Conservation (phyloP, 2,329 filamentous ascomycete genomes). For the Diaporthe vexans region DNA sequence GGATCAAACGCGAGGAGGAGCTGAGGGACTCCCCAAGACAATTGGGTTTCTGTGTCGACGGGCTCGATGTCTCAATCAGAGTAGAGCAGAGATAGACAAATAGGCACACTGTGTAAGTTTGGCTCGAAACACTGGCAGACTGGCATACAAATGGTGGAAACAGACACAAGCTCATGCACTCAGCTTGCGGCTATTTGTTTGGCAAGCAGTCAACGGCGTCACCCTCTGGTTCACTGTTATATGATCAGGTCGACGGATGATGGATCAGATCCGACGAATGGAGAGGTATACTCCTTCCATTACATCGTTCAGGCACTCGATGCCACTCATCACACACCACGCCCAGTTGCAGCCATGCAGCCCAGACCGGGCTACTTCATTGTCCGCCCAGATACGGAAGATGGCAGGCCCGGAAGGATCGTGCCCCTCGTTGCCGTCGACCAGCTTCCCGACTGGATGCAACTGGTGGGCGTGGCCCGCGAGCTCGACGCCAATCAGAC, state of each 20-base stretch:
- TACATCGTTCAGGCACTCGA: background rate
- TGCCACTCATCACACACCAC: background rate
- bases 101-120: background rate
- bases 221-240: background rate
- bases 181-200: background rate
- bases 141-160: background rate
- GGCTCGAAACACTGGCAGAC: background rate
- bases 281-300: background rate
- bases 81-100: constrained; percentile 67
- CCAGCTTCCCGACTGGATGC: constrained; percentile 62
- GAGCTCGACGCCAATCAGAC: constrained; percentile 55
- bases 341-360: constrained; percentile 42
- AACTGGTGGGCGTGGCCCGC: constrained; percentile 60
- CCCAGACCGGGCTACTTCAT: constrained; percentile 57
- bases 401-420: constrained; percentile 50
- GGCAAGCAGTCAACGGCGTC: constrained; percentile 2
- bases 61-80: constrained; percentile 76
- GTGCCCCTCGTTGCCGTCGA: constrained; percentile 70
- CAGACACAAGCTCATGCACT: constrained; percentile 29
- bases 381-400: constrained; percentile 55
- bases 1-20: constrained; percentile 84
- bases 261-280: background rate
- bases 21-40: constrained; percentile 84
- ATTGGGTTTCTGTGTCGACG: constrained; percentile 87
- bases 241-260: background rate